A percentile compares a stretch with the other conserved stretches of the same genome.
These are phyloP conservation scores for Hypoxylon fuscum DNA, from an alignment of 495 filamentous ascomycete species.

Conservation along the genomic window DNA sequence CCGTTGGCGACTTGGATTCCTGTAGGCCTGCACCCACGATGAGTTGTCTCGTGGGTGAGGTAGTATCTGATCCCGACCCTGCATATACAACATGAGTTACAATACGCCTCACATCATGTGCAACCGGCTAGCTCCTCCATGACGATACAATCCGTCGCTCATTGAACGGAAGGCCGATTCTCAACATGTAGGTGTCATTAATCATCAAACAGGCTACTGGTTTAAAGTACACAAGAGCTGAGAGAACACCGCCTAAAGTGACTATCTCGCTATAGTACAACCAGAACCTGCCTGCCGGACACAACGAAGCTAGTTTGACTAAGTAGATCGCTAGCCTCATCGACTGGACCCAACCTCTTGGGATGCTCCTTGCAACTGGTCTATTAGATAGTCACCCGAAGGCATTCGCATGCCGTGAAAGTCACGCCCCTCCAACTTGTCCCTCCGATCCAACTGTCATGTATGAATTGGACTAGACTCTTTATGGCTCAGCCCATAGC, in stretches of 20 bases:
- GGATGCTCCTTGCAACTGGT: slow-evolving; percentile 38
- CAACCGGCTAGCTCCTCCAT: slow-evolving; percentile 17
- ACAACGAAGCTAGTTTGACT: slow-evolving; percentile 21
- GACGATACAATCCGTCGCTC: slow-evolving; percentile 7
- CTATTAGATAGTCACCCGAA: slow-evolving; percentile 27
- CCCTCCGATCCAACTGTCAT: slow-evolving; percentile 12
- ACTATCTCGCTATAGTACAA: slow-evolving; percentile 5
- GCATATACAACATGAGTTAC: slow-evolving; percentile 27
- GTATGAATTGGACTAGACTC: slow-evolving; percentile 6
- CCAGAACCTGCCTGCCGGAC: slow-evolving; percentile 19
- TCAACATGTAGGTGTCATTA: slow-evolving; percentile 2
- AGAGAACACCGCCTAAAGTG: slow-evolving; percentile 8
- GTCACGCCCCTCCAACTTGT: slow-evolving; percentile 35
- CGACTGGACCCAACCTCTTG: slow-evolving; percentile 41
- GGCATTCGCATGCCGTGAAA: slow-evolving; percentile 39
- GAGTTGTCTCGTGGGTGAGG: slow-evolving; percentile 40
- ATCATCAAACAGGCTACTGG: background rate
- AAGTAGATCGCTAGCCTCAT: slow-evolving; percentile 33
- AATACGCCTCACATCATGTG: slow-evolving; percentile 37
- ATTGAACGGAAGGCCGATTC: slow-evolving; percentile 3
- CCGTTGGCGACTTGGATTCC: slow-evolving; percentile 22
- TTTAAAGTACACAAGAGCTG: slow-evolving; percentile 1
- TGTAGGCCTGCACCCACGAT: slow-evolving; percentile 31
- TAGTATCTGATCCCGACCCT: slow-evolving; percentile 37
- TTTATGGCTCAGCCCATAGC: slow-evolving; percentile 14